Base-by-base conservation (phyloP, 2,329 filamentous ascomycete genomes). In the Albophoma yamanashiensis region DNA sequence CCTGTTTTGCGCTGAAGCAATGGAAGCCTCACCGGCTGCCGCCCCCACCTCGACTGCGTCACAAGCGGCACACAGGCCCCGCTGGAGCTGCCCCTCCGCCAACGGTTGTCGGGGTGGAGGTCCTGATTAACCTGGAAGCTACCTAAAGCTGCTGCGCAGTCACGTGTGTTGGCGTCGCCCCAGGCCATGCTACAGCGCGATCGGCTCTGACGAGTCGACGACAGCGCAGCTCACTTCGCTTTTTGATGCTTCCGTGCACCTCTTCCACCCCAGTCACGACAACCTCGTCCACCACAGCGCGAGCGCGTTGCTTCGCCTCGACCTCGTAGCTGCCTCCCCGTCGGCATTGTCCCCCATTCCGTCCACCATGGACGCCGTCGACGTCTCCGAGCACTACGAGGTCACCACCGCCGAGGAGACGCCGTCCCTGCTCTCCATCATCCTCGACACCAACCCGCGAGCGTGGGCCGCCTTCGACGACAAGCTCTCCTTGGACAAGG, bases 381-480 rank as follows among this genome's bases (percentile, higher is more conserved):
- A 86, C 71, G 80, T 79, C 67, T 85, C 83, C 58, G 80, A 82
- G 61, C 83, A 85, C 74, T 85, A 85, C 73, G 80, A 83, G 73
- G 76, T 79, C 67, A 76, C 76, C 64, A 76, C 77, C 53, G 79
- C 75, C 58, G 81, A 79, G 59, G 82, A 84, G 63, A 77, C 82
- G 6, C 91, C 94, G 0, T 96, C 93, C 17, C 86, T 99, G 42
- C 85, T 97, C 58, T 89, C 91, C 66, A 87, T 99, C 68, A 82
- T 99, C 69, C 83, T 99, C 77, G 94, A 99, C 78, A 97, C 93
- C 34, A 99, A 99, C 72, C 94, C 94, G 2, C 89, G 92, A 67
- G 92, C 94, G 67, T 96, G 94, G 94, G 86, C 90, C 8, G 81
- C 90, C 62, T 83, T 97, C 53, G 80, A 87, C 62, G 76, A 85